A percentile compares a stretch with the other conserved stretches of the same genome.
These are phyloP conservation scores for Lichtheimia corymbifera DNA, from an alignment of 371 early-diverging fungal genomes.

Conservation along the genomic window DNA sequence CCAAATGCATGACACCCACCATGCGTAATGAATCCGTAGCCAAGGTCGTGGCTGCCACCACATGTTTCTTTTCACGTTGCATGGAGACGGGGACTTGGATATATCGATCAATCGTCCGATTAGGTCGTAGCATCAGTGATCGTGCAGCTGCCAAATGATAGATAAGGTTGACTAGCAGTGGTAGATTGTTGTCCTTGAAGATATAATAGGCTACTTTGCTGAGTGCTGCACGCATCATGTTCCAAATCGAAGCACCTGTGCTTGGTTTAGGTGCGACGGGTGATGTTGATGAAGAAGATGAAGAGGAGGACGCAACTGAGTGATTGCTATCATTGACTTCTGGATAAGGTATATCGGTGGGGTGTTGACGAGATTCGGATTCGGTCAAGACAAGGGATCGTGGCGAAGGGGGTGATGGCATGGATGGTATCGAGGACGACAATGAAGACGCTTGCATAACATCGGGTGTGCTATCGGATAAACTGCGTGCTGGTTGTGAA, in stretches of 20 bases:
- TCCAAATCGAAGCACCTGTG: not conserved
- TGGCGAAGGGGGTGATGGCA: conserved; percentile 18
- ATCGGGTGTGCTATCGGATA: conserved; percentile 1
- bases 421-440: conserved; percentile 4
- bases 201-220: conserved; percentile 16
- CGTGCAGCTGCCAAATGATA: conserved; percentile 39
- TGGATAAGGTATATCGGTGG: not conserved
- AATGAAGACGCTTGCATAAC: not conserved
- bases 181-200: conserved; percentile 46
- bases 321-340: not conserved
- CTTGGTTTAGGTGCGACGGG: not conserved
- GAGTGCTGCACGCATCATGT: not conserved
- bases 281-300: not conserved
- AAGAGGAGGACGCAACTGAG: not conserved
- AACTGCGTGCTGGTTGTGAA: conserved; percentile 7
- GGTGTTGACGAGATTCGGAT: not conserved
- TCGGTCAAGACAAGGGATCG: conserved; percentile 10
- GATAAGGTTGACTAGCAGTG: conserved; percentile 34
- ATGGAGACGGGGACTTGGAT: conserved; percentile 16
- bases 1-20: conserved; percentile 37
- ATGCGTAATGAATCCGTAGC: conserved; percentile 34
- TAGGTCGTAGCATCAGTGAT: conserved; percentile 22
- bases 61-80: conserved; percentile 8
- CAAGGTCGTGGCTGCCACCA: conserved; percentile 12
- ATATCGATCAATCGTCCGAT: conserved; percentile 19